A percentile compares a stretch with the other conserved stretches of the same genome.
These are phyloP conservation scores for Aphanomyces cochlioides DNA, from an alignment of 352 stramenopile genomes.

Conservation along the genomic window DNA sequence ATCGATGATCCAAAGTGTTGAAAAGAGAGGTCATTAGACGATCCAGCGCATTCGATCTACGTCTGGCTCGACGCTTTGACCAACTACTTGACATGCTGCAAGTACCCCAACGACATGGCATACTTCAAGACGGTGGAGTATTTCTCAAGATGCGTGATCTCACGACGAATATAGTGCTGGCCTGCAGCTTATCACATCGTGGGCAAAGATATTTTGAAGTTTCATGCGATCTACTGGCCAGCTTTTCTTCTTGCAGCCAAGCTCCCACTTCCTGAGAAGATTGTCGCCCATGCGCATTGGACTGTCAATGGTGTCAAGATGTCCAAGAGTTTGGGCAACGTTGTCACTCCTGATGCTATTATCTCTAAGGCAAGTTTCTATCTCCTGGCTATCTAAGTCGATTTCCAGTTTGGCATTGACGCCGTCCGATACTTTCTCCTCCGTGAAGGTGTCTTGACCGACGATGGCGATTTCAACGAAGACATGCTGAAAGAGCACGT, in stretches of 20 bases:
- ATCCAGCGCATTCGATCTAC: slow-evolving; percentile 95
- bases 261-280: slow-evolving; percentile 88
- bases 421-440: slow-evolving; percentile 92
- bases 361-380: slow-evolving; percentile 51
- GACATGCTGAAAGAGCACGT: slow-evolving; percentile 91
- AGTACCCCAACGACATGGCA: slow-evolving; percentile 70
- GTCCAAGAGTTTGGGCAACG: slow-evolving; percentile 98
- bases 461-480: slow-evolving; percentile 90
- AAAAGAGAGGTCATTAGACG: slow-evolving; percentile 29
- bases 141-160: not conserved
- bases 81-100: slow-evolving; percentile 97
- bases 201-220: slow-evolving; percentile 99
- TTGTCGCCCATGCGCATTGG: slow-evolving; percentile 98
- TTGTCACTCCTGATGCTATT: slow-evolving; percentile 93
- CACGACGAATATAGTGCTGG: slow-evolving; percentile 39
- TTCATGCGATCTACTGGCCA: slow-evolving; percentile 99
- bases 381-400: not conserved
- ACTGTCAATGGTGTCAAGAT: slow-evolving; percentile 99
- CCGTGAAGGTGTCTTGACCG: slow-evolving; percentile 91
- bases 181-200: slow-evolving; percentile 89
- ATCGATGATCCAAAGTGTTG: not conserved
- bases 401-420: slow-evolving; percentile 84
- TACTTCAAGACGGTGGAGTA: slow-evolving; percentile 31
- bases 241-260: slow-evolving; percentile 93
- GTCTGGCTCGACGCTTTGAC: slow-evolving; percentile 99